Base-by-base conservation (phyloP, 495 filamentous ascomycete species). In the Aspergillus cristatus region DNA sequence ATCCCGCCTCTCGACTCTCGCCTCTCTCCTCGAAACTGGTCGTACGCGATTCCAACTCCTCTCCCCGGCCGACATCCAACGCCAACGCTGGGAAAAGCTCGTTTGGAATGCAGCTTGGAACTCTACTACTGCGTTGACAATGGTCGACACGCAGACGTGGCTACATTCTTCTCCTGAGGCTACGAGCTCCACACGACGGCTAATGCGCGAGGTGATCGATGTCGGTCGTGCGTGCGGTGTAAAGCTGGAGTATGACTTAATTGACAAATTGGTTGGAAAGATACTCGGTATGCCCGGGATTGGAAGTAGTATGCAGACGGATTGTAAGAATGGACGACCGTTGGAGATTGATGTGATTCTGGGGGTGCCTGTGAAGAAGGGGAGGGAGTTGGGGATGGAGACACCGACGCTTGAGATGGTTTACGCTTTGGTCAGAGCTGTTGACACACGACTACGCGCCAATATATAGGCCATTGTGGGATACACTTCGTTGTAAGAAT, bases 331-430 rank as follows among this genome's bases (percentile, higher is more conserved):
- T 37, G 67, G 64, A 10, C 60, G 65, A 30, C 61, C 55, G 1
- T 64, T 76, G 69, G 72, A 76, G 47, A 57, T 76, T 7, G 74
- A 78, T 37, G 65, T 75, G 3, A 76, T 78, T 32, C 41, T 78
- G 7, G 74, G 74, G 6, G 67, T 67, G 45, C 68, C 71, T 6
- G 63, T 68, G 18, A 50, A 52, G 31, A 73, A 67, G 46, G 62
- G 71, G 2, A 59, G 58, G 41, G 68, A 74, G 37, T 41, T 70
- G 13, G 69, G 67, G 6, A 46, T 75, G 8, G 47, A 55, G 24
- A 66, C 63, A 10, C 71, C 71, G 1, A 60, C 56, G 30, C 34
- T 76, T 18, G 66, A 75, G 43, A 62, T 57, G 7, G 45, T 76
- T 12, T 71, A 73, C 55, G 51, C 60, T 7, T 33, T 72, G 15